Evolutionary conservation across 2,329 filamentous ascomycete genomes (phyloP).

Genomic region (Nemania sp.): DNA sequence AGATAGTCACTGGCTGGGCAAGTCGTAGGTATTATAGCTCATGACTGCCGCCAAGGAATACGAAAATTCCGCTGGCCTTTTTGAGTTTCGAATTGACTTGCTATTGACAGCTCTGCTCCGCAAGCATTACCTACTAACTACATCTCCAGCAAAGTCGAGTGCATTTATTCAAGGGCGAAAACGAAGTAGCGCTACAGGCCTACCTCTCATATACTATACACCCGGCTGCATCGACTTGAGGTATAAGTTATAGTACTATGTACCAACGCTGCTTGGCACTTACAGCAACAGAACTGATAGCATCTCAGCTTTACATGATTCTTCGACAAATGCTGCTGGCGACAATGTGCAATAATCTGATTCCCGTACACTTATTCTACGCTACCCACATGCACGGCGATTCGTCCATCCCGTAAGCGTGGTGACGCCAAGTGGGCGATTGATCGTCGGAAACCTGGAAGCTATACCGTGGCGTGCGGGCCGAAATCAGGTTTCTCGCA

Average conservation of each 20-base stretch:
- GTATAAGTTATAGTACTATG: too few species aligned
- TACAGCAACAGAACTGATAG: neutral
- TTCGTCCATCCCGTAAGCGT: constrained; percentile 2
- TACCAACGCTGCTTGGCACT: too few species aligned
- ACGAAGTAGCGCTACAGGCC: too few species aligned
- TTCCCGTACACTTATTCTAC: neutral
- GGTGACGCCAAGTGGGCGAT: constrained; percentile 24
- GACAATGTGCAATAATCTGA: too few species aligned
- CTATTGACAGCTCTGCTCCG: too few species aligned
- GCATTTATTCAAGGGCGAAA: too few species aligned
- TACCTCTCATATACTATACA: too few species aligned
- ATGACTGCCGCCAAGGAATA: neutral
- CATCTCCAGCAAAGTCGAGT: too few species aligned
- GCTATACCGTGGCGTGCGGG: constrained; percentile 7
- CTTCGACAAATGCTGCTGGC: neutral
- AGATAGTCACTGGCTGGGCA: neutral
- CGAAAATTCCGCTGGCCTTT: neutral
- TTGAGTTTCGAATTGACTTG: too few species aligned
- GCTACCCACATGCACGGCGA: neutral
- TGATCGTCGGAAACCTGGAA: constrained; percentile 20
- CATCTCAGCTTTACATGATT: neutral
- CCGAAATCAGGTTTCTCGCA: constrained; percentile 28
- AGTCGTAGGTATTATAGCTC: neutral
- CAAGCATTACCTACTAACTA: too few species aligned
- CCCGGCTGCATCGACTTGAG: too few species aligned